These are phyloP conservation scores for Hypoxylon sp. DNA, from an alignment of 2,329 filamentous ascomycete species.

Conservation along the genomic window DNA sequence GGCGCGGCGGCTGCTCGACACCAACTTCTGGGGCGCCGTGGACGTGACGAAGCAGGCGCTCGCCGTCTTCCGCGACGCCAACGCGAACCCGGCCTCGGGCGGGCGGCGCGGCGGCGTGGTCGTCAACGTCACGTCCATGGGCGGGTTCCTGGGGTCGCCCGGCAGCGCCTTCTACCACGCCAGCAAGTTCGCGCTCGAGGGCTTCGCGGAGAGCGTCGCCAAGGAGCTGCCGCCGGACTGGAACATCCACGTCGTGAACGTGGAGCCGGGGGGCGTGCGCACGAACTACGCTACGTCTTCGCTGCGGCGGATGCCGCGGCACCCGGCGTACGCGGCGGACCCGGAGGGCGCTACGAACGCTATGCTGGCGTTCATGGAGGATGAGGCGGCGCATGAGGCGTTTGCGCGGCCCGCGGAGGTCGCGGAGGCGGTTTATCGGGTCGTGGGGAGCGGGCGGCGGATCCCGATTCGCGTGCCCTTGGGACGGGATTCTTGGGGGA, in stretches of 20 bases:
- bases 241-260: constrained; percentile 54
- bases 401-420: constrained; percentile 54
- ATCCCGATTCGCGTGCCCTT: constrained; percentile 59
- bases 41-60: constrained; percentile 56
- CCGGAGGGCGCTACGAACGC: constrained; percentile 40
- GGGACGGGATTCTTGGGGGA: constrained; percentile 54
- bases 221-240: constrained; percentile 42
- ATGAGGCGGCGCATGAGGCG: constrained; percentile 39
- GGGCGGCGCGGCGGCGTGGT: constrained; percentile 62
- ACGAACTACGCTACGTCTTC: constrained; percentile 51
- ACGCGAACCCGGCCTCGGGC: constrained; percentile 33
- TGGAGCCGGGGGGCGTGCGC: constrained; percentile 57
- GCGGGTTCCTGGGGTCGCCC: constrained; percentile 53
- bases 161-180: constrained; percentile 46
- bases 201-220: constrained; percentile 40
- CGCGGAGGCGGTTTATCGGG: constrained; percentile 52
- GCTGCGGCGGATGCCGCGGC: constrained; percentile 50
- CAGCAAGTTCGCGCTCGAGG: constrained; percentile 45
- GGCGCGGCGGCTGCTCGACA: constrained; percentile 55
- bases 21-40: constrained; percentile 59
- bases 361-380: constrained; percentile 49
- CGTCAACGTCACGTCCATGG: constrained; percentile 68
- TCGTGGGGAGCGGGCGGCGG: constrained; percentile 51
- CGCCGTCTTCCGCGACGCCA: constrained; percentile 53
- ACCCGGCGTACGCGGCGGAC: constrained; percentile 54